phyloP scores from a whole-genome alignment of 1,284 basidiomycete genomes.

The Psilocybe mexicana region DNA sequence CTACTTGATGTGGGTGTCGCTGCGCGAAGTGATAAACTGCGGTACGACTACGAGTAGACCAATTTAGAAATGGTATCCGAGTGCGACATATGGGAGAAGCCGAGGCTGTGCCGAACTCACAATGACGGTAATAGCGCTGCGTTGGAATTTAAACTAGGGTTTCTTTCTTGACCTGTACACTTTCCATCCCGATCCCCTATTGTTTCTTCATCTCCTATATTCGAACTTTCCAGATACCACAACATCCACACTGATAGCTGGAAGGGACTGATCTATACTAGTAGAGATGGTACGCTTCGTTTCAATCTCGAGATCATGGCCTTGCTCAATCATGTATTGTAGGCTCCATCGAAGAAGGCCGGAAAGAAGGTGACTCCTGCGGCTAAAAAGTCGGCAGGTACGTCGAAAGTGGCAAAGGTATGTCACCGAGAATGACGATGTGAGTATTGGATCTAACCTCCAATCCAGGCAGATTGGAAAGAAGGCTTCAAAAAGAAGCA shows the following conservation, averaged over 20 bases:
- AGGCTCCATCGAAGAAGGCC: conserved; percentile 92
- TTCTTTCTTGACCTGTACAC: conserved; percentile 7
- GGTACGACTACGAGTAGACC: not conserved
- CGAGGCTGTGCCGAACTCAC: conserved; percentile 5
- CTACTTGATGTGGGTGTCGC: not conserved
- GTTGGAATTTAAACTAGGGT: conserved; percentile 4
- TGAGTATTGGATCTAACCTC: conserved; percentile 6
- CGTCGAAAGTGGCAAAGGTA: conserved; percentile 77
- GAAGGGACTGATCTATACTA: not conserved
- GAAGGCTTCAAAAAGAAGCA: conserved; percentile 98
- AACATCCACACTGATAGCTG: conserved; percentile 12
- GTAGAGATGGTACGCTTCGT: conserved; percentile 16
- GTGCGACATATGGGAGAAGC: conserved; percentile 18
- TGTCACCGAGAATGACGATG: not conserved
- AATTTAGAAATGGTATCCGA: not conserved
- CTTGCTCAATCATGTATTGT: conserved; percentile 7
- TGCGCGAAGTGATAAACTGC: not conserved
- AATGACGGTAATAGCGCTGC: conserved; percentile 7
- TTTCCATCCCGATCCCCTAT: not conserved
- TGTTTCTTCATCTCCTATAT: not conserved
- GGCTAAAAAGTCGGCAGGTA: conserved; percentile 62
- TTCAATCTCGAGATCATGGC: not conserved
- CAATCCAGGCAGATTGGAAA: conserved; percentile 89
- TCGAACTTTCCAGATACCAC: not conserved
- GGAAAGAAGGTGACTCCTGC: conserved; percentile 78